Conservation (phyloP, 169 alveolate species). For the Plasmodium fragile region DNA sequence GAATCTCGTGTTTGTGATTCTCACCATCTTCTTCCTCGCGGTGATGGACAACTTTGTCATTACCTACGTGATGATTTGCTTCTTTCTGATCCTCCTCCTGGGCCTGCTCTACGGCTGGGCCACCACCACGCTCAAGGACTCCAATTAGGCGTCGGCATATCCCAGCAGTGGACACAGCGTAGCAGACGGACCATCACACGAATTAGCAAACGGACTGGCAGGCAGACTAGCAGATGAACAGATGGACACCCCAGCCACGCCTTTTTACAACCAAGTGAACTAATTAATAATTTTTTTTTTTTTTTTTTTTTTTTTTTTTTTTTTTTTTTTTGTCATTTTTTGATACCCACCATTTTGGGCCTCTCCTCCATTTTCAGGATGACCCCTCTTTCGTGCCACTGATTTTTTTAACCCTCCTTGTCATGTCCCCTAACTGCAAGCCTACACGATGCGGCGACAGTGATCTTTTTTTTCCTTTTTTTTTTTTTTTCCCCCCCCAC, state of each 20-base stretch:
- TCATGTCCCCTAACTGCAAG: not conserved
- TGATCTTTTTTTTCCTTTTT: not conserved
- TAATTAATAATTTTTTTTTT: not conserved
- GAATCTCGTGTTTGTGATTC: constrained; percentile 25
- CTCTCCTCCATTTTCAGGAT: too few species aligned
- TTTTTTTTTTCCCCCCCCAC: too few species aligned
- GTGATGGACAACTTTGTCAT: constrained; percentile 24
- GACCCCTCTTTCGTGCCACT: not conserved
- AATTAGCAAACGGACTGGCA: too few species aligned
- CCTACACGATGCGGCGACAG: not conserved
- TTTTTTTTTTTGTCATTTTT: not conserved
- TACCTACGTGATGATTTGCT: constrained; percentile 30
- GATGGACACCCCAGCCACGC: not conserved
- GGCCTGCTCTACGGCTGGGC: constrained; percentile 21
- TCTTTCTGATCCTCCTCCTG: constrained; percentile 22
- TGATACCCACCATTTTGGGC: not conserved
- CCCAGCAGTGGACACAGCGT: too few species aligned
- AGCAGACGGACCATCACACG: too few species aligned
- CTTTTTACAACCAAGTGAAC: too few species aligned
- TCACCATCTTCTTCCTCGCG: constrained; percentile 7
- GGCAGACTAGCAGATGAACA: too few species aligned
- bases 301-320: not conserved
- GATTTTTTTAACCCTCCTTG: not conserved
- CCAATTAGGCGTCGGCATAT: not conserved
- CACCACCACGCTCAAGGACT: constrained; percentile 3